These are phyloP conservation scores for Rhodotorula graminis DNA, from an alignment of 768 basidiomycete genomes.

Conservation along the genomic window DNA sequence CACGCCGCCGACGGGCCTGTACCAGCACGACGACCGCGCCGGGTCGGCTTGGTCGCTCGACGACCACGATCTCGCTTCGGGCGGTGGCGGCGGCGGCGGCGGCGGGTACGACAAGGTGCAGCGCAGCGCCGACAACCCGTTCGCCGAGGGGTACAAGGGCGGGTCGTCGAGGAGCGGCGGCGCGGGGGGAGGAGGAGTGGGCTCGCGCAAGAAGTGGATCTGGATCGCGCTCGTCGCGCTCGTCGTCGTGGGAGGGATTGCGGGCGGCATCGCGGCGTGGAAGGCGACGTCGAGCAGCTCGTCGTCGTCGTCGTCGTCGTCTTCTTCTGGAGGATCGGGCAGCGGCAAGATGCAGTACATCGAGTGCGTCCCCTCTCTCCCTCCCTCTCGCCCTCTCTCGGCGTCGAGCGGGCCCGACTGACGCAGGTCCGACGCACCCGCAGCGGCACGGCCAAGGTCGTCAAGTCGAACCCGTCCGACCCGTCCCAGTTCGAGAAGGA, in stretches of 20 bases:
- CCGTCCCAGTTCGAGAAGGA: conserved; percentile 33
- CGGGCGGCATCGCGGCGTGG: conserved; percentile 29
- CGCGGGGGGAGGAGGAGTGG: no score
- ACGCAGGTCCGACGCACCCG: no score
- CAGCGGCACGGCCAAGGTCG: conserved; percentile 25
- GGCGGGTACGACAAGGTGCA: background rate
- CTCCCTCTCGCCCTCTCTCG: no score
- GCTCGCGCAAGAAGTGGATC: conserved; percentile 2
- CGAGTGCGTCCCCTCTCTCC: background rate
- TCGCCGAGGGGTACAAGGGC: conserved; percentile 10
- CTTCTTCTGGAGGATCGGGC: background rate
- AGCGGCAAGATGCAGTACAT: conserved; percentile 27
- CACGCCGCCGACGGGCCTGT: background rate
- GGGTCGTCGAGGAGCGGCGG: background rate
- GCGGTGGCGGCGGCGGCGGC: no score
- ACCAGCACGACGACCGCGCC: background rate
- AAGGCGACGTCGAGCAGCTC: background rate
- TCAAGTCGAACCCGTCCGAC: conserved; percentile 34
- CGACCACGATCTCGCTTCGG: background rate
- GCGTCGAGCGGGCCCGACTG: no score
- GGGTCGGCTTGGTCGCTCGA: conserved; percentile 19
- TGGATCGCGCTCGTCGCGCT: background rate
- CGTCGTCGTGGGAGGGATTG: conserved; percentile 5
- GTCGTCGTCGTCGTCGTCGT: background rate
- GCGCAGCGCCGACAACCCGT: conserved; percentile 26